Evolutionary conservation across 2,329 filamentous ascomycete genomes (phyloP).

Genomic region (Phyllosticta citriasiana): DNA sequence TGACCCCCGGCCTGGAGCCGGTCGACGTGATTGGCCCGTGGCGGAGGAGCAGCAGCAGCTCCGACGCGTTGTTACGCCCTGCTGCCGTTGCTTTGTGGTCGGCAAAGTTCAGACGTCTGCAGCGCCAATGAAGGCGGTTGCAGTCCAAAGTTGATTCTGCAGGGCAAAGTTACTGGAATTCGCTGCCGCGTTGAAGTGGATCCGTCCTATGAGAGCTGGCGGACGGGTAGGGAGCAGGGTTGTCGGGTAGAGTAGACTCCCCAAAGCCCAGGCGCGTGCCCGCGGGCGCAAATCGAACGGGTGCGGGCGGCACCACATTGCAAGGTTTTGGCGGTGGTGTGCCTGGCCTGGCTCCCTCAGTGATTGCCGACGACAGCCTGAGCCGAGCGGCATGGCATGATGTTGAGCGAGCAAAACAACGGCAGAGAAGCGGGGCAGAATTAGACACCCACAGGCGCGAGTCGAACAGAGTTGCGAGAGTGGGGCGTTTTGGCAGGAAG

Average conservation of each 20-base stretch:
- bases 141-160: background rate
- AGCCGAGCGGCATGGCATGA: background rate
- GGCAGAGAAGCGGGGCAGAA: background rate
- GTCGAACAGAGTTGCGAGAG: background rate
- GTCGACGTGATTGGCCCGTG: background rate
- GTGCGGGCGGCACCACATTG: background rate
- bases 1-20: background rate
- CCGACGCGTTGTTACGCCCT: background rate
- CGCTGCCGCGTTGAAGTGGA: background rate
- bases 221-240: background rate
- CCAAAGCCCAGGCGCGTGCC: background rate
- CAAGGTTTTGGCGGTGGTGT: background rate
- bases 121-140: background rate
- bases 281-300: background rate
- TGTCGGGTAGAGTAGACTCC: background rate
- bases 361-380: background rate
- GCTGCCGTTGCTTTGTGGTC: background rate
- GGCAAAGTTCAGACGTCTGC: background rate
- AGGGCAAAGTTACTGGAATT: background rate
- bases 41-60: background rate
- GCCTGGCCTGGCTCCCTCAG: background rate
- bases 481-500: background rate
- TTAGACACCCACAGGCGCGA: background rate
- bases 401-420: background rate
- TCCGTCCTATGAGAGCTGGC: background rate